These are phyloP conservation scores for Aspergillus versicolor DNA, from an alignment of 2,329 filamentous ascomycete genomes.

Conservation along the genomic window DNA sequence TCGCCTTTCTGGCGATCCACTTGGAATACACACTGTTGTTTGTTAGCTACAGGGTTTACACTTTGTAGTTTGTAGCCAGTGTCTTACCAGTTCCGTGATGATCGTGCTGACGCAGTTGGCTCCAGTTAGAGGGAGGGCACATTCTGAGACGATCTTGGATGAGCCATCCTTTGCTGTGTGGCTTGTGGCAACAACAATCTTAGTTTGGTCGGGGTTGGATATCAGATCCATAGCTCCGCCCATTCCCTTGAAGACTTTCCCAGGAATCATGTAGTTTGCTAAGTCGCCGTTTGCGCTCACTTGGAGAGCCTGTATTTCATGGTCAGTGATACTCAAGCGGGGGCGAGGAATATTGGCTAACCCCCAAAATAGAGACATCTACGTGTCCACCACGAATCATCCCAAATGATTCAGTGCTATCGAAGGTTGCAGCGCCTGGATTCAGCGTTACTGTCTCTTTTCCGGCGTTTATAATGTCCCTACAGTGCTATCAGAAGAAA, in stretches of 20 bases:
- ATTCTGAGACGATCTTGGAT: conserved; percentile 65
- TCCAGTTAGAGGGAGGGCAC: conserved; percentile 65
- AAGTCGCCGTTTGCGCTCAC: conserved; percentile 76
- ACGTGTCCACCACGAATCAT: conserved; percentile 87
- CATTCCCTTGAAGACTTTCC: conserved; percentile 84
- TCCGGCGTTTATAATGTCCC: conserved; percentile 79
- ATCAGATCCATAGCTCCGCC: conserved; percentile 75
- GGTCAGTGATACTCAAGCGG: neutral
- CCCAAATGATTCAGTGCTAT: conserved; percentile 76
- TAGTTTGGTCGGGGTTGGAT: conserved; percentile 68
- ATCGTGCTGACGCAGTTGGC: conserved; percentile 68
- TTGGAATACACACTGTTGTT: conserved; percentile 65
- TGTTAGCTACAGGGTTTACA: neutral
- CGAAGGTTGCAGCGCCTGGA: conserved; percentile 74
- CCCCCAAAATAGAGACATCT: conserved; percentile 78
- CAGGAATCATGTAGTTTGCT: conserved; percentile 88
- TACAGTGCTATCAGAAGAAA: conserved; percentile 16
- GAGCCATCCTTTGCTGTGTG: conserved; percentile 68
- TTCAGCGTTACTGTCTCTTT: conserved; percentile 84
- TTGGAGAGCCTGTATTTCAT: conserved; percentile 59
- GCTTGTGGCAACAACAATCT: conserved; percentile 70
- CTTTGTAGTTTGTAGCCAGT: neutral
- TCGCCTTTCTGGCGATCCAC: conserved; percentile 62
- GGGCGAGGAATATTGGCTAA: conserved; percentile 24
- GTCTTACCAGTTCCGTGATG: conserved; percentile 68